Evolutionary conservation across 83 land plant genomes (phyloP), one percentile per base, ranked within the genome.

Genomic region (Larix sibirica): DNA sequence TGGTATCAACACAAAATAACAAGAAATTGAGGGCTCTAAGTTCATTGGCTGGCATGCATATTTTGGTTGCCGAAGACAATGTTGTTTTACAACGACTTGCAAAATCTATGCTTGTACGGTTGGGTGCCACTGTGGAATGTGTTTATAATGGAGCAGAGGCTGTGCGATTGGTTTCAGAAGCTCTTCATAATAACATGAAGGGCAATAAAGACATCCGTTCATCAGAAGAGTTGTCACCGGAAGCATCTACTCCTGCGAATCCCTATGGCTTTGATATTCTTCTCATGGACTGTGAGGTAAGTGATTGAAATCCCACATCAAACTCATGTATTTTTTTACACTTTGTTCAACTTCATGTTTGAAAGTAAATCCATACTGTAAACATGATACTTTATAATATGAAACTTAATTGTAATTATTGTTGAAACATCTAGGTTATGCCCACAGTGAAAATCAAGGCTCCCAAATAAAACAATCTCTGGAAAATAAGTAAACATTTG

Each of bases 241-340:
- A 80, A 24, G 40, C 44, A 42, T 21, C 71, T 24, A 81, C 66
- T 50, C 75, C 81, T 56, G 79, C 75, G 5, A 69, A 78, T 24
- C 31, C 23, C 17, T 87, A 83, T 47, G 80, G 89, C 47, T 94
- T 83, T 79, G 91, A 90, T 67, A 69, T 81, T 64, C 88, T 94
- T 44, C 84, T 94, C 4, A 92, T 94, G 96, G 96, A 94, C 68
- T 94, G 96, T 50, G 81, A 94, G 96, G 96, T 94, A 86, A 17
- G 40, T 40, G n/a, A 38, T 71, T 71, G 10, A 17, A 71, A 71
- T 12, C 18, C 26, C 14, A 40, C 3, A 40, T 21, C 54, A 38
- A 71, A 18, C 20, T 71, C 21, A 21, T 42, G 36, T 71, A 0
- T 71, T 71, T 71, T 12, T 40, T 70, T 71, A n/a, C 40, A 71